A percentile compares a stretch with the other conserved stretches of the same genome.
These are phyloP conservation scores for Mortierella sp. DNA, from an alignment of 371 early-diverging fungal genomes.

Conservation along the genomic window DNA sequence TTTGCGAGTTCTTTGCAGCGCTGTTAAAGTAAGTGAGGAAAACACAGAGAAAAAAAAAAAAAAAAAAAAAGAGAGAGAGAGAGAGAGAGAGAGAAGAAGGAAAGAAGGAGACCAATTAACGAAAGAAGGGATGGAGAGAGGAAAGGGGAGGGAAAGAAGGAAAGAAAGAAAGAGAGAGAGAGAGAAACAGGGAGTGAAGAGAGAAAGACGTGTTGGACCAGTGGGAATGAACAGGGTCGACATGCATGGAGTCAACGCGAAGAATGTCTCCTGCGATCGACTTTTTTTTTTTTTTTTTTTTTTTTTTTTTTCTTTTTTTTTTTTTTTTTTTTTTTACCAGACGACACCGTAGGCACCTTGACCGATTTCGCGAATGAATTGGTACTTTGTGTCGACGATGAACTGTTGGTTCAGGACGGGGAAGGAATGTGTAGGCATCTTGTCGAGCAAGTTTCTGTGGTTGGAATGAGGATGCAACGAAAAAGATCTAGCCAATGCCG, in stretches of 20 bases:
- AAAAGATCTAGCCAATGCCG: neutral
- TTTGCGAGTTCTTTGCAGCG: constrained; percentile 76
- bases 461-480: neutral
- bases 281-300: too few relatives aligned
- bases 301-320: too few relatives aligned
- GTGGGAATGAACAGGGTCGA: too few relatives aligned
- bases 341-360: constrained; percentile 95
- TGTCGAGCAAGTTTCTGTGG: neutral
- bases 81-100: neutral
- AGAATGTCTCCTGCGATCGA: neutral
- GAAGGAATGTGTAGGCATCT: constrained; percentile 63
- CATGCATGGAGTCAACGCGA: too few relatives aligned
- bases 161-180: neutral
- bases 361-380: constrained; percentile 88
- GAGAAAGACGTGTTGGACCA: neutral
- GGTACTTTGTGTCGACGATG: constrained; percentile 79
- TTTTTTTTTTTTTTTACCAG: constrained; percentile 58
- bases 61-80: neutral
- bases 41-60: neutral
- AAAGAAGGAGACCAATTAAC: constrained; percentile 3
- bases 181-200: neutral
- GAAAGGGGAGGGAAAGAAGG: neutral
- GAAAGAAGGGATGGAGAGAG: constrained; percentile 2
- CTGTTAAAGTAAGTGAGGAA: constrained; percentile 44
- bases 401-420: constrained; percentile 77